phyloP scores from a whole-genome alignment of 78 protist species.

The Reticulomyxa filosa region DNA sequence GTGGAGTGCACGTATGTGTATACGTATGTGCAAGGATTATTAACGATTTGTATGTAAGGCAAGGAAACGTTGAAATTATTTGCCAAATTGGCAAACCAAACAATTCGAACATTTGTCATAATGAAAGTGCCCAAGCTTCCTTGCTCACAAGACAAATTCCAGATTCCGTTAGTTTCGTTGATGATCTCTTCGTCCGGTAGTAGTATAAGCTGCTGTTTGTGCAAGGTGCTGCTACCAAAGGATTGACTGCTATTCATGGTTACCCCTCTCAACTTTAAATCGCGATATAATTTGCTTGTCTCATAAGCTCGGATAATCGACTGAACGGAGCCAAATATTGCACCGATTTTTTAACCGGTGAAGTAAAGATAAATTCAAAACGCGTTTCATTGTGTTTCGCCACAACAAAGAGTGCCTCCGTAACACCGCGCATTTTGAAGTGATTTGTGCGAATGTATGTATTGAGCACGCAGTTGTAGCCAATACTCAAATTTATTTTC shows the following conservation, averaged over 20 bases:
- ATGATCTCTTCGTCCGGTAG: conserved; percentile 34
- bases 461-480: conserved; percentile 17
- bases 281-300: conserved; percentile 31
- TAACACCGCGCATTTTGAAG: conserved; percentile 21
- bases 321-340: no score
- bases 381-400: conserved; percentile 2
- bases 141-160: conserved; percentile 34
- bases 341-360: no score
- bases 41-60: conserved; percentile 35
- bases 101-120: conserved; percentile 40
- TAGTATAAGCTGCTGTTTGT: conserved; percentile 22
- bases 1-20: neutral
- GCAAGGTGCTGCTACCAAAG: neutral
- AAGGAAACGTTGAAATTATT: conserved; percentile 49
- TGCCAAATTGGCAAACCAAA: conserved; percentile 43
- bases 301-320: conserved; percentile 34
- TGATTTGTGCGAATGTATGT: conserved; percentile 16
- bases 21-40: neutral
- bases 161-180: conserved; percentile 12
- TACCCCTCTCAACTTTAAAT: conserved; percentile 34
- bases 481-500: conserved; percentile 37
- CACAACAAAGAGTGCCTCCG: conserved; percentile 40
- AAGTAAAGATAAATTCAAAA: conserved; percentile 46
- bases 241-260: no score
- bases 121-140: conserved; percentile 40